Conservation (phyloP, 352 stramenopile genomes). For the Globisporangium emineosum region DNA sequence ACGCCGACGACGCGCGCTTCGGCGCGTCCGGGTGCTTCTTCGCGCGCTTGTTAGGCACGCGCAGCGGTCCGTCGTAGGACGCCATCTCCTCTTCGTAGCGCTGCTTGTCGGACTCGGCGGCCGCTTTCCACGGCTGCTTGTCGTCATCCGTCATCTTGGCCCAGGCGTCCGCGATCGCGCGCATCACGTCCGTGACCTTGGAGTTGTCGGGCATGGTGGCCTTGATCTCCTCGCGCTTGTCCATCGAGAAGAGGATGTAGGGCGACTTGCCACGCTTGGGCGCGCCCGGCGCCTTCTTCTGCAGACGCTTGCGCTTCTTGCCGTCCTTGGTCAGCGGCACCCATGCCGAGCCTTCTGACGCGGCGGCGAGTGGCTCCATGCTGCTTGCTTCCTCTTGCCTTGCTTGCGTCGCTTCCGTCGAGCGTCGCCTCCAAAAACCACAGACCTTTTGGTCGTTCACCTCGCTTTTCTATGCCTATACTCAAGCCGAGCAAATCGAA, state of each 20-base stretch:
- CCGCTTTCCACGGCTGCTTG: constrained; percentile 91
- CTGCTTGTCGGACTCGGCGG: constrained; percentile 91
- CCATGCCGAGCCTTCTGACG: constrained; percentile 61
- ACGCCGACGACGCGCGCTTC: constrained; percentile 93
- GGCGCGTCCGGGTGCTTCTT: constrained; percentile 95
- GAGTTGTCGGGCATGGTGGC: constrained; percentile 75
- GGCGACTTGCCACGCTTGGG: constrained; percentile 89
- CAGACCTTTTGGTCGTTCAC: constrained; percentile 29
- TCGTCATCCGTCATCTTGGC: constrained; percentile 89
- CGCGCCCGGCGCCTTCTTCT: constrained; percentile 88
- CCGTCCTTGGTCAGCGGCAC: constrained; percentile 62
- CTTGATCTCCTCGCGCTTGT: constrained; percentile 90
- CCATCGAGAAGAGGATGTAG: constrained; percentile 93
- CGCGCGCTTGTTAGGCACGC: constrained; percentile 90
- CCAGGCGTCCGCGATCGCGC: constrained; percentile 89
- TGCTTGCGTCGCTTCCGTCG: neutral
- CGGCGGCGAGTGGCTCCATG: constrained; percentile 70
- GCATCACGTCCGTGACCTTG: constrained; percentile 91
- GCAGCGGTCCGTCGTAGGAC: constrained; percentile 89
- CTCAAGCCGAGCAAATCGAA: constrained; percentile 68
- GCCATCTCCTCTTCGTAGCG: constrained; percentile 93
- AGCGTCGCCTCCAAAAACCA: too few relatives aligned
- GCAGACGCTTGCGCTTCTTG: constrained; percentile 88
- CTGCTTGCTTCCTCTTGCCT: constrained; percentile 17
- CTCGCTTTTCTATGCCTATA: constrained; percentile 84